Base-by-base conservation (phyloP, 1,284 basidiomycete genomes). In the Rhodotorula mucilaginosa region DNA sequence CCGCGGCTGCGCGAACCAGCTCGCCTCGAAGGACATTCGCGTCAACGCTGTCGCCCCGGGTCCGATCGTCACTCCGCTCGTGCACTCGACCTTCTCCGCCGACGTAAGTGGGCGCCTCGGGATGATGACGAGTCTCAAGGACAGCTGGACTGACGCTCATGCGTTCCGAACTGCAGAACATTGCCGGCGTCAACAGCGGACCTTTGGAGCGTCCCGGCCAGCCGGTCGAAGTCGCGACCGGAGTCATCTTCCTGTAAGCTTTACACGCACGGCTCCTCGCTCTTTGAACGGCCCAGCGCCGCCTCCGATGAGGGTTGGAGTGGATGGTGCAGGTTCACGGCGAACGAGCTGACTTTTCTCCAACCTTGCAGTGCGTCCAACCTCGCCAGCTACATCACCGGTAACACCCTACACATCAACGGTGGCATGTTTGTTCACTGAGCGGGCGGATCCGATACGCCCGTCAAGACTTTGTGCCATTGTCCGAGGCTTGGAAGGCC, bases 221-320 rank as follows among this genome's bases (percentile, higher is more conserved):
- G 77, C 86, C 86, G 6, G 80, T 87, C 62, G 86, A 88, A 77
- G 80, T 85, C 48, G 86, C 86, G 12, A 86, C 85, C 1, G 83
- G 82, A 46, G 85, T 84, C 72, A 85, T 87, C 31, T 87, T 85
- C 81, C 81, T 87, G 52, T 63, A 48, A 63, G 69, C 39, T 13
- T 8, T 3, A 16, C 18, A 26, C 29, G 4, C 7, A 2, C 48
- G 19, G 4, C 26, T 46, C 10, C 34, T 13, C 4, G 51, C 12
- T 4, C 21, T n/a, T 8, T 13, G 51, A n/a, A 52, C 23, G 26
- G 10, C 23, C 21, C 5, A 21, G 13, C 51, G 51, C 51, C 21
- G 21, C 23, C 12, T 5, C 12, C 39, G 39, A 44, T 44, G 39
- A 44, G 39, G 39, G 39, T 13, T 1, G 21, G 18, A 7, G 1